Evolutionary conservation across 768 basidiomycete species (phyloP), one percentile per base, ranked within the genome.

Genomic region (Tephrocybe sp.): DNA sequence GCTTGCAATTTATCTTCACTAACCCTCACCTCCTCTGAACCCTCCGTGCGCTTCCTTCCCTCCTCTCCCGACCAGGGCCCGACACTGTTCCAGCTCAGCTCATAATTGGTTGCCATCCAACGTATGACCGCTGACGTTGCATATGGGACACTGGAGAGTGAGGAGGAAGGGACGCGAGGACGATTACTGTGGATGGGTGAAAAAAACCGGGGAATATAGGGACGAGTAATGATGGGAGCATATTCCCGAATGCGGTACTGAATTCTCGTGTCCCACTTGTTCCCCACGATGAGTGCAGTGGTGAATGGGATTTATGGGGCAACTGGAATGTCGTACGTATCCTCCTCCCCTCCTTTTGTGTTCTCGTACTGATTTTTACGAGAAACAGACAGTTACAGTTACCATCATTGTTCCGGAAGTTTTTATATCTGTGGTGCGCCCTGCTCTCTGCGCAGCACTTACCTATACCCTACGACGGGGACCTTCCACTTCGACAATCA

Each of bases 241-340:
- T 62, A 18, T 76, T 67, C 32, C 88, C 87, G 0, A 79, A 74
- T 36, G 88, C 86, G 4, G 75, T 89, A n/a, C 60, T 91, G 28
- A 90, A 92, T 62, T 80, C 84, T 0, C 89, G 89, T 0, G 74
- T 82, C 0, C 86, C 89, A 0, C 49, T 76, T 12, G 89, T 92
- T 43, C 42, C 62, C 91, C 1, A 78, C 87, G 5, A 80, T 82
- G 0, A 66, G 70, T 4, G 45, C 58, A 2, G 71, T 92, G 18
- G 86, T 88, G 13, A 85, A 92, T 55, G 88, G 75, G 6, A 86
- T 91, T n/a, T 92, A 91, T 51, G 89, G 89, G 8, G 85, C 88
- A 3, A 67, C 89, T 45, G 86, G 83, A 1, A 69, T 90, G 21
- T 58, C 64, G 89, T 89, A 55, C 52, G 86, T 70, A 13, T 4